Percentiles rank a stretch among this genome's conserved stretches.
phyloP scores from a whole-genome alignment of 176 grass and related monocot genomes.

The Carex parvula region DNA sequence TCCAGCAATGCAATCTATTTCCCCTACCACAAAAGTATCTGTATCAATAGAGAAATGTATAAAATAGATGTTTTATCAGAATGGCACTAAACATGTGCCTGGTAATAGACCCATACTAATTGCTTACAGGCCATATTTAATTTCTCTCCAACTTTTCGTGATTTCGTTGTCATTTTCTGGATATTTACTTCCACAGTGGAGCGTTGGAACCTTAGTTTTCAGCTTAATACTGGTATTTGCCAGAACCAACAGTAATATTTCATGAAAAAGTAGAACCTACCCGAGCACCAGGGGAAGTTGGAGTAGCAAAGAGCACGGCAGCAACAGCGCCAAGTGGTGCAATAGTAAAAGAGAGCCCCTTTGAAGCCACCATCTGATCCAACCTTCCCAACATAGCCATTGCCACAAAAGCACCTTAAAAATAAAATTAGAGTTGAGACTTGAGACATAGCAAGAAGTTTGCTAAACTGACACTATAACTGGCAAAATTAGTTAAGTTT shows the following conservation, averaged over 20 bases:
- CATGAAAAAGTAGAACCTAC: slow-evolving; percentile 23
- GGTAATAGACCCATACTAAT: neutral
- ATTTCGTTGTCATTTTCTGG: neutral
- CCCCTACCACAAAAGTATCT: neutral
- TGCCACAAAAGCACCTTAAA: slow-evolving; percentile 76
- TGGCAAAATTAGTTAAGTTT: neutral
- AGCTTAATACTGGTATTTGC: neutral
- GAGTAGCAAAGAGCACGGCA: slow-evolving; percentile 65
- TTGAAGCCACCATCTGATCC: slow-evolving; percentile 69
- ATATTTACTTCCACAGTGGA: neutral
- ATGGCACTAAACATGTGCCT: neutral
- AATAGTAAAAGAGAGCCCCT: slow-evolving; percentile 62
- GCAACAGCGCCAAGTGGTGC: slow-evolving; percentile 88
- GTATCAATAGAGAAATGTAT: neutral
- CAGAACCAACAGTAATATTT: neutral
- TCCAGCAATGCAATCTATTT: neutral
- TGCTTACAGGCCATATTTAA: neutral
- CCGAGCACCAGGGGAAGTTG: slow-evolving; percentile 61
- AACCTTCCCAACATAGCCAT: slow-evolving; percentile 77
- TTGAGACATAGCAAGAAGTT: neutral
- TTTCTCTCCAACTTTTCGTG: neutral
- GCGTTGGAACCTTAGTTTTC: neutral
- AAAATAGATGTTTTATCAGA: neutral
- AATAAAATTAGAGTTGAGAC: neutral
- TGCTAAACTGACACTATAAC: neutral